Conservation (phyloP, 352 stramenopile genomes). For the Globisporangium alternatum region DNA sequence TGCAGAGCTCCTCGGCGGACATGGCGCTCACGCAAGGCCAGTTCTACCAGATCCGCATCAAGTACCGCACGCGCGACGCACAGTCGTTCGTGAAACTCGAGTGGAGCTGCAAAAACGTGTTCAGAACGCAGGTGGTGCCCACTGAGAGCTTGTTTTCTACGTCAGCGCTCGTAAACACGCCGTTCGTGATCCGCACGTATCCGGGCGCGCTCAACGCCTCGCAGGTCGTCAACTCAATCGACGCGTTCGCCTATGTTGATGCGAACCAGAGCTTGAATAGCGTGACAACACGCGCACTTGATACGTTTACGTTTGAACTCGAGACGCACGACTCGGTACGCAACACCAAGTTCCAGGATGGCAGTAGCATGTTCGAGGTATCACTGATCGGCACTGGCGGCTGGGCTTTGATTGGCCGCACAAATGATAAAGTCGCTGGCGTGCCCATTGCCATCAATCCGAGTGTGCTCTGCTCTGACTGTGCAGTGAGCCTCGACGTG, state of each 20-base stretch:
- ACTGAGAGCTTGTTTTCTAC: conserved; percentile 35
- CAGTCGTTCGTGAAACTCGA: conserved; percentile 81
- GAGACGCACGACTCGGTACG: conserved; percentile 70
- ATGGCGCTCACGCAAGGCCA: conserved; percentile 24
- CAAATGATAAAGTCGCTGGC: conserved; percentile 67
- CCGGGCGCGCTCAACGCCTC: conserved; percentile 64
- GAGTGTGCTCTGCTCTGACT: conserved; percentile 50
- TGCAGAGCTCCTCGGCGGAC: conserved; percentile 4
- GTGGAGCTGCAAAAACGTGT: conserved; percentile 57
- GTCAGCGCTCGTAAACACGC: conserved; percentile 41
- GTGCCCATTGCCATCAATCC: conserved; percentile 44
- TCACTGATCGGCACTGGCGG: conserved; percentile 72
- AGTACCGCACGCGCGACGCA: conserved; percentile 80
- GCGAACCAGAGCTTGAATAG: conserved; percentile 24
- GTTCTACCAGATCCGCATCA: conserved; percentile 83
- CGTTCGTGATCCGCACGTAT: conserved; percentile 67
- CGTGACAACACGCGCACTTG: conserved; percentile 37
- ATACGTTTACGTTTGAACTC: conserved; percentile 67
- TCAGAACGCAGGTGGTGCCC: conserved; percentile 17
- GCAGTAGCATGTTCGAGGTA: conserved; percentile 78
- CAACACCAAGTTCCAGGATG: conserved; percentile 89
- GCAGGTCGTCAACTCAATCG: conserved; percentile 58
- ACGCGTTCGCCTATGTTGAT: conserved; percentile 28
- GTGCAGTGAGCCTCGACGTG: conserved; percentile 43
- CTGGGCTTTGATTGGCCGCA: conserved; percentile 86